phyloP scores from a whole-genome alignment of 371 early-diverging fungal genomes.

The Mortierella sp. region DNA sequence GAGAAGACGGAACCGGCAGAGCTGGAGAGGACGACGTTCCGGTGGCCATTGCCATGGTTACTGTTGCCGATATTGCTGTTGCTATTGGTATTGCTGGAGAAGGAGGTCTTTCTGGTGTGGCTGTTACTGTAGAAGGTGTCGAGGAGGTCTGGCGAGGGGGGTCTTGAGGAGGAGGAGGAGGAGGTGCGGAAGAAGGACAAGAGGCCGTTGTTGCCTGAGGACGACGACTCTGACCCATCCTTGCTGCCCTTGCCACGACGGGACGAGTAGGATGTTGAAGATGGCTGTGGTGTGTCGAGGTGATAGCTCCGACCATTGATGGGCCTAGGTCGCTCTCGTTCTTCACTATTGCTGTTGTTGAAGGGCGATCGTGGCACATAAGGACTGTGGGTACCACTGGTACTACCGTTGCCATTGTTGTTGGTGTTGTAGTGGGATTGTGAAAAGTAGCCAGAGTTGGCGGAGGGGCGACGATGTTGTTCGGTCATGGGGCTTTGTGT shows the following conservation, averaged over 20 bases:
- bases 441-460: constrained; percentile 40
- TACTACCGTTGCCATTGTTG: constrained; percentile 11
- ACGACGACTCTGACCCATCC: constrained; percentile 34
- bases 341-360: constrained; percentile 4
- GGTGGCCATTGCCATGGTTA: constrained; percentile 3
- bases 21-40: constrained; percentile 20
- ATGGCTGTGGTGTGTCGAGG: constrained; percentile 4
- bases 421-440: constrained; percentile 15
- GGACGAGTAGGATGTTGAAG: background rate
- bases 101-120: constrained; percentile 47
- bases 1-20: constrained; percentile 25
- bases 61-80: constrained; percentile 7
- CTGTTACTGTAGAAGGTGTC: constrained; percentile 26
- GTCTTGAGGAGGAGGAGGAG: constrained; percentile 37
- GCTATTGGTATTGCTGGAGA: constrained; percentile 28
- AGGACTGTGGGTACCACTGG: background rate
- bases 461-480: constrained; percentile 37
- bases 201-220: constrained; percentile 23
- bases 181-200: constrained; percentile 42
- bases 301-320: constrained; percentile 18
- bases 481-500: constrained; percentile 3
- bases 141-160: constrained; percentile 42
- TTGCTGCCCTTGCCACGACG: constrained; percentile 34
- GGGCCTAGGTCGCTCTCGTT: constrained; percentile 20
- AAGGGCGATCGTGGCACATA: constrained; percentile 10